Evolutionary conservation across 2,329 filamentous ascomycete genomes (phyloP), one percentile per base, ranked within the genome.

Genomic region (Trichophyton mentagrophytes): DNA sequence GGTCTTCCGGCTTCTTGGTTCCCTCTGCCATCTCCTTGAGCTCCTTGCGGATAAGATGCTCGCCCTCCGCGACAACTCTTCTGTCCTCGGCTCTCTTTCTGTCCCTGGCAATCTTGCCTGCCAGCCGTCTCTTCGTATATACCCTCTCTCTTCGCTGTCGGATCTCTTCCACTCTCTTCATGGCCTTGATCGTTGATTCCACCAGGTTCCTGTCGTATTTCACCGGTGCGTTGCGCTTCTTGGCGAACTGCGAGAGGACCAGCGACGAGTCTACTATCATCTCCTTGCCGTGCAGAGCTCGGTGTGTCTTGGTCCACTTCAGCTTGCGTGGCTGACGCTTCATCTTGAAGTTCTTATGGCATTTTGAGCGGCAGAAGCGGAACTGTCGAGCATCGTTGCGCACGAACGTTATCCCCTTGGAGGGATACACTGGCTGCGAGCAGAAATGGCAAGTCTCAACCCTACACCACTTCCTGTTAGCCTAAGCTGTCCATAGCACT

Each of bases 311-410:
- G 64, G 92, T 96, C 93, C 92, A 96, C 77, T 90, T 93, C 68
- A 97, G 84, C 77, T 96, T 96, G 73, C 92, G 86, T 40, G 92
- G 91, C 78, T 97, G 96, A 67, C 93, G 86, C 87, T 96, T 96
- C 89, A 95, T 95, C 78, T 95, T 93, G 84, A 95, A 95, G 75
- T 85, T 86, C 70, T 85, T 85, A 76, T 87, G 85, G 74, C 82
- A 85, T 79, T 85, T 85, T 56, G 77, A 80, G 57, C 84, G 80
- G 77, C 85, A 87, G 76, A 87, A 88, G 59, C 81, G 78, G 74
- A 87, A 87, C 64, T 79, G 73, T 67, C 82, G 81, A 64, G 83
- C 84, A 73, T 86, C 84, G 73, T 84, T 85, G 70, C 81, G 81
- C 66, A 85, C 80, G 68, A 87, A 87, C 65, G 83, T 85, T 66